Evolutionary conservation across 2,329 filamentous ascomycete genomes (phyloP), one percentile per base, ranked within the genome.

Genomic region (Parastagonospora avenae): DNA sequence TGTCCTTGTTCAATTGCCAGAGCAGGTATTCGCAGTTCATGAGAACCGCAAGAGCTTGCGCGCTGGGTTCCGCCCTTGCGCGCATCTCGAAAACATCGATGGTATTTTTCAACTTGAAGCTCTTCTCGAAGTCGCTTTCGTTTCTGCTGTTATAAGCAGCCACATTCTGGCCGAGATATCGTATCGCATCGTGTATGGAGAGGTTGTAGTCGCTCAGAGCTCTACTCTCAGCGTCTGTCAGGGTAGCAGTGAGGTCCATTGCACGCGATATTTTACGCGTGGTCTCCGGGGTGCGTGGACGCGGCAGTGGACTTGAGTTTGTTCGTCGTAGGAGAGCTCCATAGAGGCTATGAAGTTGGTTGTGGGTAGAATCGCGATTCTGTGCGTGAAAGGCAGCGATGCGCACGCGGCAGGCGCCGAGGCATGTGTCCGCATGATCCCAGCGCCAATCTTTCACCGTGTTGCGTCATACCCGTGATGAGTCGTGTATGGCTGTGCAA

Each of bases 11-110:
- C 52, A 72, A 45, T 11, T 48, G 48, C 63, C 65, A 74, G 15
- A 76, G 66, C 27, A 60, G 60, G 48, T 70, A 72, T 54, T 75
- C 72, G 67, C 68, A 68, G 37, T 72, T 70, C 10, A 74, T 46
- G 12, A 74, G 50, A 7, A 65, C 54, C 4, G 68, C 61, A 32
- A 74, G 60, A 14, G 47, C 42, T 14, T 52, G 27, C 58, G 58
- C 60, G 15, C 53, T 64, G 6, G 70, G 64, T 43, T 55, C 43
- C 2, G 30, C 15, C 27, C 50, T 46, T 6, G 60, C 64, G 54
- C 24, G 43, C 7, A 33, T 47, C 42, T 70, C 71, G 42, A 63
- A 55, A 24, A 48, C 49, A 43, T 74, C 71, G 30, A 75, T 55
- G 24, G 64, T 70, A 32, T 62, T 63, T 52, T 73, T 74, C 45